phyloP scores from a whole-genome alignment of 345 rosid genomes.

The Mercurialis annua region DNA sequence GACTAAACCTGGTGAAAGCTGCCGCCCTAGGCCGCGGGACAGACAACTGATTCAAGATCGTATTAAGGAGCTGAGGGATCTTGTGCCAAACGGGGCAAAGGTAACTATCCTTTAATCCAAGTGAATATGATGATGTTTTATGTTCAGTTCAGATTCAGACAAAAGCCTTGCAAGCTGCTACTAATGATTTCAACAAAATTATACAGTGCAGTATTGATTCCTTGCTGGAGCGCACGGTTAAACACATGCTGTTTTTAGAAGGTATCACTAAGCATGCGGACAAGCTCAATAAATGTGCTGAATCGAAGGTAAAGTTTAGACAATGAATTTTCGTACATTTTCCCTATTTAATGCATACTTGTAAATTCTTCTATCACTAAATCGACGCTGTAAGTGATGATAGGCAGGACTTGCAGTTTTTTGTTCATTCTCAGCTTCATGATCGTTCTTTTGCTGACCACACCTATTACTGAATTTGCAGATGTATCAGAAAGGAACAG shows the following conservation, averaged over 20 bases:
- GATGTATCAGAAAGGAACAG: slow-evolving; percentile 61
- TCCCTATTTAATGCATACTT: not conserved
- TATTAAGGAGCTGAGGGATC: slow-evolving; percentile 90
- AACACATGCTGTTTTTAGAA: slow-evolving; percentile 85
- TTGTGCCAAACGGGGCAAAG: slow-evolving; percentile 95
- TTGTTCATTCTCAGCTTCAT: not conserved
- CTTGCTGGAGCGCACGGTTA: slow-evolving; percentile 89
- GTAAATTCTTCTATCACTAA: not conserved
- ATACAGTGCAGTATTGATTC: slow-evolving; percentile 97
- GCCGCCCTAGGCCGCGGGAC: slow-evolving; percentile 94
- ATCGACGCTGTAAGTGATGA: not conserved
- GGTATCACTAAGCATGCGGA: slow-evolving; percentile 85
- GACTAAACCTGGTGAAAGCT: slow-evolving; percentile 81
- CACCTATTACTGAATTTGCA: slow-evolving; percentile 31
- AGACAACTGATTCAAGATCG: slow-evolving; percentile 97
- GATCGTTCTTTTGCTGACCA: not conserved
- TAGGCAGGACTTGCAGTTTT: not conserved
- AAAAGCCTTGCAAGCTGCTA: slow-evolving; percentile 10
- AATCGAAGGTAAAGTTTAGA: slow-evolving; percentile 46
- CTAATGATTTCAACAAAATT: slow-evolving; percentile 33
- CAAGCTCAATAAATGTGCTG: slow-evolving; percentile 73
- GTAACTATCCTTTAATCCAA: slow-evolving; percentile 42
- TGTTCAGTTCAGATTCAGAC: slow-evolving; percentile 5
- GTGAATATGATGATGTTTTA: not conserved
- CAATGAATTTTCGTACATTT: slow-evolving; percentile 6